phyloP scores from a whole-genome alignment of 192 early-diverging fungal species.

The Piromyces finnis region DNA sequence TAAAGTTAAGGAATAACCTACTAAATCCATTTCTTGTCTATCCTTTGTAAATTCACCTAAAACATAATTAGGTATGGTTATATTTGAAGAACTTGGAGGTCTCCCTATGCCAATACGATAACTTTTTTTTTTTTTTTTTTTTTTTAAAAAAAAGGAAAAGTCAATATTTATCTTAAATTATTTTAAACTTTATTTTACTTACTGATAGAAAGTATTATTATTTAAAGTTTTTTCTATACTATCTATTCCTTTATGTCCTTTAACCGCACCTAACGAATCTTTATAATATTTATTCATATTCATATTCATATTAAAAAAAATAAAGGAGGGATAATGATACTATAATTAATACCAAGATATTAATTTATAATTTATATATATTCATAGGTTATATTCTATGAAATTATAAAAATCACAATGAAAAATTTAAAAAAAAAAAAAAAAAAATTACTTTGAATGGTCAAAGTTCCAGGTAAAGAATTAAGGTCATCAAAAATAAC shows the following conservation, averaged over 20 bases:
- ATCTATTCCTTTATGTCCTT: slow-evolving; percentile 31
- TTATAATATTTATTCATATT: too few species aligned
- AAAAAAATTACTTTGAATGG: slow-evolving; percentile 22
- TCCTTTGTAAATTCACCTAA: slow-evolving; percentile 21
- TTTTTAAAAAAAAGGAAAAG: too few species aligned
- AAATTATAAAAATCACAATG: too few species aligned
- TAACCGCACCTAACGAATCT: slow-evolving; percentile 11
- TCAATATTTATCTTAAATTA: too few species aligned
- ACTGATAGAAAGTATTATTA: slow-evolving; percentile 22
- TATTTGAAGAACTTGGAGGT: slow-evolving; percentile 9
- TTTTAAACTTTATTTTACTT: not conserved
- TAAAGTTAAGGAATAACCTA: slow-evolving; percentile 25
- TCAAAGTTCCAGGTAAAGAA: slow-evolving; percentile 28
- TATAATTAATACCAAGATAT: too few species aligned
- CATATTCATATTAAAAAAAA: too few species aligned
- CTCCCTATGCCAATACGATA: slow-evolving; percentile 36
- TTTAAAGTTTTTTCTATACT: slow-evolving; percentile 18
- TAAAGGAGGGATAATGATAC: too few species aligned
- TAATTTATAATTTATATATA: too few species aligned
- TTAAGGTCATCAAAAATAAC: slow-evolving; percentile 40
- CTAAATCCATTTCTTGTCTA: slow-evolving; percentile 36
- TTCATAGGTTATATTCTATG: too few species aligned
- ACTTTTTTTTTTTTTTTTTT: not conserved
- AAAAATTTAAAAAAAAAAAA: too few species aligned
- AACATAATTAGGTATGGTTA: slow-evolving; percentile 21